phyloP scores from a whole-genome alignment of 495 filamentous ascomycete genomes.

The Hyaloscypha bicolor region DNA sequence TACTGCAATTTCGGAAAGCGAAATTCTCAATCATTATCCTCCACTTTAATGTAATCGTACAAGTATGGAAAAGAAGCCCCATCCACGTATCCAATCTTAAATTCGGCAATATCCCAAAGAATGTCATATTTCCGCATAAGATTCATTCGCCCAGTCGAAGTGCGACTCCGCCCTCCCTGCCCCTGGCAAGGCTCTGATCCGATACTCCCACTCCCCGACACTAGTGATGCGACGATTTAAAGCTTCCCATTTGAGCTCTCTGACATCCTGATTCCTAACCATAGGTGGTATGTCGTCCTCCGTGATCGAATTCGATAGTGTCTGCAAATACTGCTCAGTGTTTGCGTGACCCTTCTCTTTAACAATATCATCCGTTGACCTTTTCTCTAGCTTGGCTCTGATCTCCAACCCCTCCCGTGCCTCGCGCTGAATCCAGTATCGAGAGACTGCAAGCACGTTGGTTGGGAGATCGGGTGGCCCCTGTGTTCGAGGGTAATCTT shows the following conservation, averaged over 20 bases:
- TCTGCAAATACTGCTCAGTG: not conserved
- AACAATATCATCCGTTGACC: not conserved
- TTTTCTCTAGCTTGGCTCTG: not conserved
- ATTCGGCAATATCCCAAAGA: no score
- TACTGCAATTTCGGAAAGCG: no score
- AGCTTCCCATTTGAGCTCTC: not conserved
- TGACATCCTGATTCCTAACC: not conserved
- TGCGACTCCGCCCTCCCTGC: not conserved
- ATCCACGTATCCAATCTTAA: no score
- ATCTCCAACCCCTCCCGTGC: not conserved
- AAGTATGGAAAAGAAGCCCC: no score
- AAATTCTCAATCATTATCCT: no score
- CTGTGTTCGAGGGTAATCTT: not conserved
- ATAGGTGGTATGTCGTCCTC: not conserved
- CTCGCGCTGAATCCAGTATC: not conserved
- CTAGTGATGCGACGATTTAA: not conserved
- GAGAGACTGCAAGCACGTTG: not conserved
- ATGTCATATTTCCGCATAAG: no score
- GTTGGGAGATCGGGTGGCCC: not conserved
- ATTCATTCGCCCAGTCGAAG: no score
- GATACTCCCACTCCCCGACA: not conserved
- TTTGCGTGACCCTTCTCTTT: not conserved
- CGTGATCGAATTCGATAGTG: not conserved
- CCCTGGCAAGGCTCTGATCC: not conserved
- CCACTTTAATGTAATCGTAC: no score